Evolutionary conservation across 495 filamentous ascomycete species (phyloP).

Genomic region (Penicillium simplicissimum): DNA sequence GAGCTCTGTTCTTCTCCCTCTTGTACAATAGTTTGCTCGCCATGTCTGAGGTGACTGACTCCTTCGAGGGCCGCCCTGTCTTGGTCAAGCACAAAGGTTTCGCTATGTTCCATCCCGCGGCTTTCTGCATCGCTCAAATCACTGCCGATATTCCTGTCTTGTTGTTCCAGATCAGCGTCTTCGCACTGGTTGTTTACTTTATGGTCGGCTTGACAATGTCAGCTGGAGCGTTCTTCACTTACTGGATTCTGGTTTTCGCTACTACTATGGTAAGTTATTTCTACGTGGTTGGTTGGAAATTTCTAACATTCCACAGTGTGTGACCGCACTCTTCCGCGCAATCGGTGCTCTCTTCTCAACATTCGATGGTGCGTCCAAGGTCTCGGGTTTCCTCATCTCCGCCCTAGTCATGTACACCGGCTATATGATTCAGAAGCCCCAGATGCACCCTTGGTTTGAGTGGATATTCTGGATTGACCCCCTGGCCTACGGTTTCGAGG

Average conservation of each 20-base stretch:
- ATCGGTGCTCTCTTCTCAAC: constrained; percentile 51
- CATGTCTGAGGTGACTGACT: constrained; percentile 69
- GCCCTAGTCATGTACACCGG: constrained; percentile 59
- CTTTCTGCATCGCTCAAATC: constrained; percentile 70
- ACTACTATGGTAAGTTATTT: constrained; percentile 33
- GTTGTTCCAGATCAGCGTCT: constrained; percentile 63
- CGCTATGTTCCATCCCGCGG: constrained; percentile 72
- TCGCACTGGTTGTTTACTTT: constrained; percentile 72
- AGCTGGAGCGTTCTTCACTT: constrained; percentile 55
- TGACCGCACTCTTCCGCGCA: constrained; percentile 55
- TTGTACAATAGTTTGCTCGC: constrained; percentile 74
- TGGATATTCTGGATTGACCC: constrained; percentile 79
- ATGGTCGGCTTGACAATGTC: constrained; percentile 57
- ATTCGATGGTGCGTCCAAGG: constrained; percentile 56
- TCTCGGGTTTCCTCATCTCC: constrained; percentile 46
- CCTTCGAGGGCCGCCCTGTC: constrained; percentile 68
- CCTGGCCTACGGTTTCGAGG: constrained; percentile 70
- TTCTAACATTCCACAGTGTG: constrained; percentile 21
- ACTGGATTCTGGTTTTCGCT: constrained; percentile 48
- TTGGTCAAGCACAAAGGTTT: constrained; percentile 76
- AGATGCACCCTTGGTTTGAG: constrained; percentile 75
- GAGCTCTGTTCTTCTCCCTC: constrained; percentile 68
- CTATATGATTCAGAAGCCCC: constrained; percentile 61
- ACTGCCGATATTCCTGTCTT: constrained; percentile 69
- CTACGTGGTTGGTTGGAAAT: neutral